Percentiles rank a stretch among this genome's conserved stretches.
phyloP scores from a whole-genome alignment of 2,329 filamentous ascomycete genomes.

The Metarhizium sp. region DNA sequence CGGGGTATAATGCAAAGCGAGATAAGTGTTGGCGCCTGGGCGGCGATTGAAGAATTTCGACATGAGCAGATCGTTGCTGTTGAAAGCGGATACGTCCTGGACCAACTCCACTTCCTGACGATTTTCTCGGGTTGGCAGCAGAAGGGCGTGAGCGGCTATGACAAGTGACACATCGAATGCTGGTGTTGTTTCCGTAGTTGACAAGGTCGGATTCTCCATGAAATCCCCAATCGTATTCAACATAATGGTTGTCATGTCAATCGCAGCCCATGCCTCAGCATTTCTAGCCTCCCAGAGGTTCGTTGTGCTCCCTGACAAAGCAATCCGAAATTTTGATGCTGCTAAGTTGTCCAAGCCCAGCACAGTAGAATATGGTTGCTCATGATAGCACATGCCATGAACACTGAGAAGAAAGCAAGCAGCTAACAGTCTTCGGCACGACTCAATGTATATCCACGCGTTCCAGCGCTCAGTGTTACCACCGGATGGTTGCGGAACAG shows the following conservation, averaged over 20 bases:
- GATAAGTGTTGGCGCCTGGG: constrained; percentile 40
- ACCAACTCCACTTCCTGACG: constrained; percentile 17
- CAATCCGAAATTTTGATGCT: constrained; percentile 29
- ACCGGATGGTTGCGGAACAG: neutral
- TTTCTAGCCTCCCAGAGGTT: constrained; percentile 40
- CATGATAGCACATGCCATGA: constrained; percentile 45
- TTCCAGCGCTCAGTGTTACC: constrained; percentile 33
- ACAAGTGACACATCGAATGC: constrained; percentile 31
- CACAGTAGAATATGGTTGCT: constrained; percentile 30
- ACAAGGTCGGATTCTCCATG: constrained; percentile 23
- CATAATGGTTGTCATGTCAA: constrained; percentile 18
- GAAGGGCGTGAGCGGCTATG: constrained; percentile 28
- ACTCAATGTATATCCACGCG: constrained; percentile 43
- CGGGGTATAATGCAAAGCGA: constrained; percentile 50
- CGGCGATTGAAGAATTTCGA: constrained; percentile 33
- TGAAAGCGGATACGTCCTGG: constrained; percentile 14
- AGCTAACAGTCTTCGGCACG: constrained; percentile 42
- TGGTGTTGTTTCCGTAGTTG: constrained; percentile 24
- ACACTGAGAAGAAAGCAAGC: constrained; percentile 48
- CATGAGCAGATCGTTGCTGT: constrained; percentile 19
- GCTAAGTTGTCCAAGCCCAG: constrained; percentile 27
- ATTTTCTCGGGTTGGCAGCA: constrained; percentile 24
- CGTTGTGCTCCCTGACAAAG: constrained; percentile 34
- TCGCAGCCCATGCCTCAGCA: constrained; percentile 35
- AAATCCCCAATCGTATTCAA: constrained; percentile 17